Percentiles rank a stretch among this genome's conserved stretches.
phyloP scores from a whole-genome alignment of 768 basidiomycete genomes.

The Pleurotus ostreatus region DNA sequence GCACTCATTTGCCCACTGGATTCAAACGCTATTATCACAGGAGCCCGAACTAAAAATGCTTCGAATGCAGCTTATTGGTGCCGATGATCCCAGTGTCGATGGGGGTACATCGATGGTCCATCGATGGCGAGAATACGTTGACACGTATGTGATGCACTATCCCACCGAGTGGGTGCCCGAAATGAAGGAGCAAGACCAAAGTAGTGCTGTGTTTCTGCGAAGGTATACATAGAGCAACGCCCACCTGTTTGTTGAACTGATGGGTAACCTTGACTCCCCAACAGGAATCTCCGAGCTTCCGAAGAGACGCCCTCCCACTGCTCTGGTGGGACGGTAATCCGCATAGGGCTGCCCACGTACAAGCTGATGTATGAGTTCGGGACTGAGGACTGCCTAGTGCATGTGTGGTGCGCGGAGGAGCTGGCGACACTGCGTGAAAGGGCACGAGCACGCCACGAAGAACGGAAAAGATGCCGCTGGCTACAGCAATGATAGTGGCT shows the following conservation, averaged over 20 bases:
- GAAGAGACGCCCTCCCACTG: constrained; percentile 38
- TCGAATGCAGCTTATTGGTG: constrained; percentile 55
- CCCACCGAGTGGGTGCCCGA: constrained; percentile 69
- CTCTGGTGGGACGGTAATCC: constrained; percentile 41
- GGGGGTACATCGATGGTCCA: constrained; percentile 42
- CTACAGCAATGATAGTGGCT: constrained; percentile 14
- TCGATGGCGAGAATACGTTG: constrained; percentile 74
- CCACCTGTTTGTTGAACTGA: constrained; percentile 6
- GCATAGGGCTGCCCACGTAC: constrained; percentile 58
- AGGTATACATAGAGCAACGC: constrained; percentile 33
- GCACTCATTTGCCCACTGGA: constrained; percentile 6
- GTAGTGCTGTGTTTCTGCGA: constrained; percentile 47
- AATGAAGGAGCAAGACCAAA: constrained; percentile 27
- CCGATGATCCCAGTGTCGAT: constrained; percentile 63
- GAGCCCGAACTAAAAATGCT: constrained; percentile 51
- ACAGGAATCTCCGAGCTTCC: constrained; percentile 44
- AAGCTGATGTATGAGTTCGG: constrained; percentile 67
- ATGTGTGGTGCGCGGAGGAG: constrained; percentile 29
- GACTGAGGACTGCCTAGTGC: constrained; percentile 53
- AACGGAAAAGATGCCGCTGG: constrained; percentile 45
- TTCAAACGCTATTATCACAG: constrained; percentile 32
- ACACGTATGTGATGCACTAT: constrained; percentile 65
- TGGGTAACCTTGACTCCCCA: constrained; percentile 6
- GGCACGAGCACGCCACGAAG: constrained; percentile 49
- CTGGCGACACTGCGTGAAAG: constrained; percentile 26